Percentiles rank a stretch among this genome's conserved stretches.
phyloP scores from a whole-genome alignment of 148 eudicot genomes.

The Amaranthus hypochondriacus region DNA sequence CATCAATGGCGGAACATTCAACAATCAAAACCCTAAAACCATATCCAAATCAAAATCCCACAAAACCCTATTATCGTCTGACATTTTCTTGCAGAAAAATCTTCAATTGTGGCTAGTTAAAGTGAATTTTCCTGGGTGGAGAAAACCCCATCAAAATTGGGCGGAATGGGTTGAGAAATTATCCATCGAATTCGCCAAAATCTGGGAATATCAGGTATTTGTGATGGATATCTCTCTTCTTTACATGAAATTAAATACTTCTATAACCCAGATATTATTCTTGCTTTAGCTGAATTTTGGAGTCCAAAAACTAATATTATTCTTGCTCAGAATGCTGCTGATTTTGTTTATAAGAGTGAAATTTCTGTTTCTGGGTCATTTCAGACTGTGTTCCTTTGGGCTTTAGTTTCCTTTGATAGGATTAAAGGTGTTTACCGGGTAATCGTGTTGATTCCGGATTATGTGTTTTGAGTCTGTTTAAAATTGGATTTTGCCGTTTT shows the following conservation, averaged over 20 bases:
- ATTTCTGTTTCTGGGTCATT: constrained; percentile 26
- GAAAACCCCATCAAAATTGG: constrained; percentile 26
- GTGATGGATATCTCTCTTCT: constrained; percentile 33
- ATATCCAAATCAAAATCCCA: background rate
- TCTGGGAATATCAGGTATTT: constrained; percentile 35
- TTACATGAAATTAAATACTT: constrained; percentile 13
- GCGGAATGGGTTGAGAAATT: constrained; percentile 28
- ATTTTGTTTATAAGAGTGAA: constrained; percentile 15
- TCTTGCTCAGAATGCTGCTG: constrained; percentile 15
- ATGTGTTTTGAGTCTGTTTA: no score
- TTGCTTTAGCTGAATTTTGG: constrained; percentile 38
- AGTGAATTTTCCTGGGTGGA: constrained; percentile 30
- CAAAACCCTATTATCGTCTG: constrained; percentile 18
- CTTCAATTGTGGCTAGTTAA: constrained; percentile 23
- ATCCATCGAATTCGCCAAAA: constrained; percentile 1
- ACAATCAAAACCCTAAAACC: background rate
- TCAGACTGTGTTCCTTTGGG: constrained; percentile 41
- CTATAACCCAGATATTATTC: constrained; percentile 27
- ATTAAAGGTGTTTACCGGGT: background rate
- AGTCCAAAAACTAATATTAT: constrained; percentile 30
- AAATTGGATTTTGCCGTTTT: no score
- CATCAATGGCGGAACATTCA: background rate
- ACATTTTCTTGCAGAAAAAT: constrained; percentile 13
- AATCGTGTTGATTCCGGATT: no score
- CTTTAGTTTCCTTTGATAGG: constrained; percentile 26